phyloP scores from a whole-genome alignment of 306 rosid species.

The Astragalus glycyphyllos region DNA sequence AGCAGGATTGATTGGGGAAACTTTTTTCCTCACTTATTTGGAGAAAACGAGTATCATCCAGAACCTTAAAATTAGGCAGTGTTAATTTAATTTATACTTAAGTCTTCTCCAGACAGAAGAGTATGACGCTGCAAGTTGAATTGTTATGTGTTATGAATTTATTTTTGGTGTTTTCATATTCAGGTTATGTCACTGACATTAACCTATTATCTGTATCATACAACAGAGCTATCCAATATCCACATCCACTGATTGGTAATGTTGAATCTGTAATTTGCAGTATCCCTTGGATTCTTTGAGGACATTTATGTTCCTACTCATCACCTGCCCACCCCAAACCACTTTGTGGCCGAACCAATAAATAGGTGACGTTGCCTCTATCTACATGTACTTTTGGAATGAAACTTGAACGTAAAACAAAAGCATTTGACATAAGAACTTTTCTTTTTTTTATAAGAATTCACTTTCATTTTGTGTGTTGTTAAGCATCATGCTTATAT shows the following conservation, averaged over 20 bases:
- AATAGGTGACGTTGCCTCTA: conserved; percentile 53
- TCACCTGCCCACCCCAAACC: conserved; percentile 62
- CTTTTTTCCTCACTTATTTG: background rate
- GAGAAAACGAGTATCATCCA: background rate
- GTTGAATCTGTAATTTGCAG: conserved; percentile 56
- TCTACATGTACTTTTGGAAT: conserved; percentile 18
- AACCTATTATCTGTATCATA: conserved; percentile 10
- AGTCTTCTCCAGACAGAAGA: conserved; percentile 11
- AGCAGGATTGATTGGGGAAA: too few relatives aligned
- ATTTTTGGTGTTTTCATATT: conserved; percentile 14
- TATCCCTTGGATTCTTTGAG: conserved; percentile 84
- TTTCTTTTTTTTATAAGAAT: background rate
- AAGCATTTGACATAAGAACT: conserved; percentile 17
- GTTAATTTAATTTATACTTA: background rate
- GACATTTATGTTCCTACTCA: conserved; percentile 70
- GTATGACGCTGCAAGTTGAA: conserved; percentile 13
- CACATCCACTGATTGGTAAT: conserved; percentile 38
- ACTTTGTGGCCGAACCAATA: conserved; percentile 49
- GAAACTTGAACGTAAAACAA: background rate
- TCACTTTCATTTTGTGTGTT: conserved; percentile 10
- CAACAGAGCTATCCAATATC: conserved; percentile 22
- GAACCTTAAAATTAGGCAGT: background rate
- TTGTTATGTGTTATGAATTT: conserved; percentile 18
- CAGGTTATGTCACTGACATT: background rate
- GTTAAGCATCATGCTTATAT: conserved; percentile 20